Base-by-base conservation (phyloP, 2,329 filamentous ascomycete species). In the Colletotrichum sp. region DNA sequence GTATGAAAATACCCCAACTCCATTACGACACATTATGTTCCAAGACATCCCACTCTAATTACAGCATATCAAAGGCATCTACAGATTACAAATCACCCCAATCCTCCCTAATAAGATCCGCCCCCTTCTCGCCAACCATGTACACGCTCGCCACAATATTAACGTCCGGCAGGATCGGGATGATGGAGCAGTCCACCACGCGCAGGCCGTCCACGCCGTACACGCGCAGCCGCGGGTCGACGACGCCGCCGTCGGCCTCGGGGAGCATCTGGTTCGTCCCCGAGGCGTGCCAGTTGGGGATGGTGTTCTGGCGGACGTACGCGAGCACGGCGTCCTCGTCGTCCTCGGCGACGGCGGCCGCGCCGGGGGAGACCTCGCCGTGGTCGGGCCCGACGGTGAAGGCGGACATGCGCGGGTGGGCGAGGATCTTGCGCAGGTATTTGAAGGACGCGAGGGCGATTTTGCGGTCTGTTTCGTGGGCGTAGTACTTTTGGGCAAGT, bases 171-270 rank as follows among this genome's bases (percentile, higher is more conserved):
- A 87, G 82, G 52, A 89, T 78, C 9, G 88, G 88, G 36, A 89
- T 85, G 49, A 89, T 83, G 34, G 86, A 86, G 16, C 87, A 85
- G 79, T 89, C 88, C 1, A 87, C 86, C 26, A 89, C 81, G 13
- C 88, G 83, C 52, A 90, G 80, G 55, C 86, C 88, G 78, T 92
- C 90, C 0, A 91, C 90, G 5, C 92, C 85, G 79, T 92, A 90
- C 4, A 92, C 78, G 77, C 86, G 88, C 52, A 86, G 83, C 81
- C 84, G 83, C 13, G 81, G 73, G 30, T 78, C 77, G 10, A 76
- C 68, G 15, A 79, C 79, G 7, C 78, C 80, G 5, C 70, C 71
- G 15, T 75, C 72, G 5, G 70, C 57, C 28, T 81, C 79, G 4
- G 87, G 87, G 69, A 88, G 81, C 89, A 90, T 90, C 32, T 87